phyloP scores from a whole-genome alignment of 2,329 filamentous ascomycete species.

The Exophiala viscosa region DNA sequence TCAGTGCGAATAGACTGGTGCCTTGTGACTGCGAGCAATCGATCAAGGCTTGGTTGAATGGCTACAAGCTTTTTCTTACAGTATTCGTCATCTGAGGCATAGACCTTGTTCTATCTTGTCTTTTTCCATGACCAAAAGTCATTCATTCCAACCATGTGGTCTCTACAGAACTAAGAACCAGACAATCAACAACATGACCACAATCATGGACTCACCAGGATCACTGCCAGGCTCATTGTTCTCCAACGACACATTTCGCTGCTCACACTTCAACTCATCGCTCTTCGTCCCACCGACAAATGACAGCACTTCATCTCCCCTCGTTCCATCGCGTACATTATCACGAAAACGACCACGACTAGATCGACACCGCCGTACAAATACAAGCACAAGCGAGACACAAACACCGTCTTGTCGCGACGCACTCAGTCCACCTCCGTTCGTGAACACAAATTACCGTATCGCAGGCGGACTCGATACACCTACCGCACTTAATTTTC shows the following conservation, averaged over 20 bases:
- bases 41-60: too few species aligned
- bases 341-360: conserved; percentile 15
- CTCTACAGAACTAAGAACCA: neutral
- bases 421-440: conserved; percentile 34
- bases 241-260: conserved; percentile 11
- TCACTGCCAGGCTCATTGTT: conserved; percentile 20
- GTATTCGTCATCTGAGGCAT: too few species aligned
- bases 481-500: conserved; percentile 28
- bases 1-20: too few species aligned
- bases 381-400: too few species aligned
- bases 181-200: conserved; percentile 7
- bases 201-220: conserved; percentile 11
- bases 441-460: conserved; percentile 39
- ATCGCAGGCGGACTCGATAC: conserved; percentile 36
- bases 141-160: too few species aligned
- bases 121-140: too few species aligned
- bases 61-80: too few species aligned
- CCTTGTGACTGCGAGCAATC: too few species aligned
- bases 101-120: too few species aligned
- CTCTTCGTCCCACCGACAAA: conserved; percentile 15
- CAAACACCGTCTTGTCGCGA: conserved; percentile 5
- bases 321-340: conserved; percentile 1
- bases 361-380: neutral
- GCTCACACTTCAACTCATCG: conserved; percentile 15
- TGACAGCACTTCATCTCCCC: neutral